Evolutionary conservation across 2,329 filamentous ascomycete species (phyloP).

Genomic region (Dothistroma septosporum): DNA sequence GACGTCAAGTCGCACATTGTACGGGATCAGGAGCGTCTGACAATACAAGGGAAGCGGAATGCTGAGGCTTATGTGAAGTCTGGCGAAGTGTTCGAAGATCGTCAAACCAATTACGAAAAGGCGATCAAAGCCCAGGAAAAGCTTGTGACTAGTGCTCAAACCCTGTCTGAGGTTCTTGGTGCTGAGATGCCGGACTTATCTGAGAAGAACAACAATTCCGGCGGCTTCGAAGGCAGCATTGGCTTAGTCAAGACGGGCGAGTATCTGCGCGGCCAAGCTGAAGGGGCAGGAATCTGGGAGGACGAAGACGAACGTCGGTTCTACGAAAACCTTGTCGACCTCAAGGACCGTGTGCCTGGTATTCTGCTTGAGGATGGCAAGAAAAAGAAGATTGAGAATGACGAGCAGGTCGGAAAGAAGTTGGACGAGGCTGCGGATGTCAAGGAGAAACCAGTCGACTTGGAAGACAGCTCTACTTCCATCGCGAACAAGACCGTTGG

Average conservation of each 20-base stretch:
- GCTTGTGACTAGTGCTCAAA: conserved; percentile 81
- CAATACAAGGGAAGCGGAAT: conserved; percentile 84
- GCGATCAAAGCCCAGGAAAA: conserved; percentile 89
- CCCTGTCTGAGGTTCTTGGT: conserved; percentile 81
- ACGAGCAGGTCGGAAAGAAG: conserved; percentile 80
- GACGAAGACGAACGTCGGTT: conserved; percentile 97
- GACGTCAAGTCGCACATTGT: conserved; percentile 85
- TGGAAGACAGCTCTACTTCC: conserved; percentile 82
- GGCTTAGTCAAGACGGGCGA: conserved; percentile 92
- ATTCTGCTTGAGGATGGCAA: conserved; percentile 91
- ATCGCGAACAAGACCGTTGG: conserved; percentile 98
- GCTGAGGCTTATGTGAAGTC: conserved; percentile 98
- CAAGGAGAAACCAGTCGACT: conserved; percentile 54
- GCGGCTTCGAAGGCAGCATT: conserved; percentile 69
- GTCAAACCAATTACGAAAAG: conserved; percentile 93
- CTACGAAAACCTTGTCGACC: conserved; percentile 92
- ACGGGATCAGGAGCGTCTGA: conserved; percentile 86
- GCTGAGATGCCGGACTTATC: conserved; percentile 91
- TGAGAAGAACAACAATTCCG: conserved; percentile 69
- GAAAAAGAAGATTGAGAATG: conserved; percentile 81
- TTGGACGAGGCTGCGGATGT: conserved; percentile 47
- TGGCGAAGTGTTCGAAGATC: conserved; percentile 95
- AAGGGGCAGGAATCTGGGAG: conserved; percentile 95
- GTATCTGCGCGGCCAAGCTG: conserved; percentile 82
- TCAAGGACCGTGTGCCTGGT: conserved; percentile 91